These are phyloP conservation scores for Neofusicoccum cordaticola DNA, from an alignment of 2,329 filamentous ascomycete species.

Conservation along the genomic window DNA sequence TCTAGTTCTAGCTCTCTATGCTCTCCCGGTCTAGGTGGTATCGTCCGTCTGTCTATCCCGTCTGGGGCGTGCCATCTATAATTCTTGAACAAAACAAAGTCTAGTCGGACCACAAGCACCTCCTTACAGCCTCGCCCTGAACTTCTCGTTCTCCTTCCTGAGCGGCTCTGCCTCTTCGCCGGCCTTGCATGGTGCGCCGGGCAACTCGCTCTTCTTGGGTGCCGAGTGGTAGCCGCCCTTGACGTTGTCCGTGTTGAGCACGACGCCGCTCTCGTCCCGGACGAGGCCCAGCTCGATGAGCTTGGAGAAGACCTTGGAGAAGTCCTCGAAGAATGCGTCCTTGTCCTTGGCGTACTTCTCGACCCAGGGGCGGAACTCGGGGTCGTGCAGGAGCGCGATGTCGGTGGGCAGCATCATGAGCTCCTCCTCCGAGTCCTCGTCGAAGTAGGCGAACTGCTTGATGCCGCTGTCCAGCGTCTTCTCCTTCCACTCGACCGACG, in stretches of 20 bases:
- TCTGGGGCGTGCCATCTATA: not conserved
- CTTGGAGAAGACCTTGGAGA: slow-evolving; percentile 58
- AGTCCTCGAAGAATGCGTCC: slow-evolving; percentile 61
- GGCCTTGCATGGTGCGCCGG: slow-evolving; percentile 31
- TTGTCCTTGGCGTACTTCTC: slow-evolving; percentile 60
- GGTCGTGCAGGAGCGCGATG: slow-evolving; percentile 56
- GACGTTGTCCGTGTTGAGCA: slow-evolving; percentile 57
- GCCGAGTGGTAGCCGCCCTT: slow-evolving; percentile 57
- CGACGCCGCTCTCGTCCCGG: slow-evolving; percentile 51
- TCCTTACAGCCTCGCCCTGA: slow-evolving; percentile 39
- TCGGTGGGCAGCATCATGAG: slow-evolving; percentile 68
- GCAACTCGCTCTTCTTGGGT: slow-evolving; percentile 53
- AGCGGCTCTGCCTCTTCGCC: slow-evolving; percentile 43
- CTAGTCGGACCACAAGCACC: too few species aligned
- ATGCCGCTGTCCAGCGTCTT: slow-evolving; percentile 53
- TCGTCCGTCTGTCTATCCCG: slow-evolving; percentile 3
- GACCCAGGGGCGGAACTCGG: slow-evolving; percentile 55
- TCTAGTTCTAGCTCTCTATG: not conserved
- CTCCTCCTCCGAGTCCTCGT: slow-evolving; percentile 55
- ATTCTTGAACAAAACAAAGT: not conserved
- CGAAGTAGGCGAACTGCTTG: slow-evolving; percentile 58
- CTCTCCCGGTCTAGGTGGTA: slow-evolving; percentile 9
- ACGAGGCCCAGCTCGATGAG: slow-evolving; percentile 60
- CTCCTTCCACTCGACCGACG: slow-evolving; percentile 54
- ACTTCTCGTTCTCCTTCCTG: slow-evolving; percentile 40